Percentiles rank a stretch among this genome's conserved stretches.
These are phyloP conservation scores for Cyclocybe cylindracea DNA, from an alignment of 768 basidiomycete genomes.

Conservation along the genomic window DNA sequence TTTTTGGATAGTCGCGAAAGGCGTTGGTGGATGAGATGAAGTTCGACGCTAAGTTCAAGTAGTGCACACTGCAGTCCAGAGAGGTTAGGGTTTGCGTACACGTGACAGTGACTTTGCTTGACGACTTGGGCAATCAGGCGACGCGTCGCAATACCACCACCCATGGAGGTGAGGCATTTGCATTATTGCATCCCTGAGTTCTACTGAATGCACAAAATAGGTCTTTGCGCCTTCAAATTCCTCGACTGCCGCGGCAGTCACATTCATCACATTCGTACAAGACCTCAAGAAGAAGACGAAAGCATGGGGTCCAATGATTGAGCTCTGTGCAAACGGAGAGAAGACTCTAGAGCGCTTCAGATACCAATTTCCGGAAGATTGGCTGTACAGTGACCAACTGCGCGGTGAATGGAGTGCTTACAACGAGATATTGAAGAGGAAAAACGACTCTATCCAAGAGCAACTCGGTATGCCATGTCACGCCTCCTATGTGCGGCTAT, in stretches of 20 bases:
- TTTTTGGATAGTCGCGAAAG: conserved; percentile 12
- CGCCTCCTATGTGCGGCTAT: not conserved
- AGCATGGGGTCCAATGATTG: conserved; percentile 96
- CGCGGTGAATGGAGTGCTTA: conserved; percentile 98
- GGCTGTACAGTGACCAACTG: conserved; percentile 98
- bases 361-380: conserved; percentile 96
- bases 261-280: conserved; percentile 99
- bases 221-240: conserved; percentile 78
- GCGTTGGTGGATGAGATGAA: conserved; percentile 13
- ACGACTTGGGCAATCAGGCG: conserved; percentile 19
- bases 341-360: conserved; percentile 96
- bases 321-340: conserved; percentile 91
- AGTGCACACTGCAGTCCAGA: not conserved
- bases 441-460: conserved; percentile 98
- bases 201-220: conserved; percentile 30
- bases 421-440: conserved; percentile 95
- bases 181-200: not conserved
- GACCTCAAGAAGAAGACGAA: conserved; percentile 97
- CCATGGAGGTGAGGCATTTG: conserved; percentile 41
- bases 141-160: conserved; percentile 39
- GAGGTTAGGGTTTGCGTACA: conserved; percentile 21
- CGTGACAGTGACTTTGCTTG: conserved; percentile 23
- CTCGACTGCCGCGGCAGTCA: conserved; percentile 97
- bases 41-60: conserved; percentile 8
- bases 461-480: conserved; percentile 71